Evolutionary conservation across 176 grass and related monocot species (phyloP).

Genomic region (Zoysia pacifica): DNA sequence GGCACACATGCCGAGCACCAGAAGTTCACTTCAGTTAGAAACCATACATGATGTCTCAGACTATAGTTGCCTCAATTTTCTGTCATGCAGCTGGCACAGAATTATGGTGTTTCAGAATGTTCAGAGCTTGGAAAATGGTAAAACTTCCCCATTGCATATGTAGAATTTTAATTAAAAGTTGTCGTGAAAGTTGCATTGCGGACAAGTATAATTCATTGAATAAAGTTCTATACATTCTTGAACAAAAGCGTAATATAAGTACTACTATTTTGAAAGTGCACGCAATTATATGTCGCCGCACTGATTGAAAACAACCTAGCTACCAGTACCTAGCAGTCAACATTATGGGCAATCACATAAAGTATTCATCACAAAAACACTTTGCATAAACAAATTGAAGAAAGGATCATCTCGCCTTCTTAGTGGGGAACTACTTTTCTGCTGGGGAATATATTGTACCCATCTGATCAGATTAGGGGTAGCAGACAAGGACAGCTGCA

Average conservation of each 20-base stretch:
- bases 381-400: slow-evolving; percentile 43
- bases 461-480: slow-evolving; percentile 37
- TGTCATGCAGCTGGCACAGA: slow-evolving; percentile 39
- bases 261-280: slow-evolving; percentile 25
- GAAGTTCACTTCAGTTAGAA: slow-evolving; percentile 32
- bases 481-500: slow-evolving; percentile 32
- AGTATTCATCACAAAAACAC: slow-evolving; percentile 26
- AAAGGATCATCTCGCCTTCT: slow-evolving; percentile 39
- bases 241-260: background rate
- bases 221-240: background rate
- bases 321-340: slow-evolving; percentile 35
- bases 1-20: background rate
- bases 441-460: background rate
- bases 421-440: slow-evolving; percentile 53
- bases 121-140: background rate
- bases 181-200: background rate
- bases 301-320: background rate
- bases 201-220: background rate
- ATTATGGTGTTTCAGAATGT: slow-evolving; percentile 22
- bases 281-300: slow-evolving; percentile 33
- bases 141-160: background rate
- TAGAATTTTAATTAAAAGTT: too few relatives aligned
- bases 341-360: slow-evolving; percentile 49
- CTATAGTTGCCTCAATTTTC: slow-evolving; percentile 34
- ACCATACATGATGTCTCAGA: slow-evolving; percentile 42